Evolutionary conservation across 2,329 filamentous ascomycete genomes (phyloP), one percentile per base, ranked within the genome.

Genomic region (Trichophyton simii): DNA sequence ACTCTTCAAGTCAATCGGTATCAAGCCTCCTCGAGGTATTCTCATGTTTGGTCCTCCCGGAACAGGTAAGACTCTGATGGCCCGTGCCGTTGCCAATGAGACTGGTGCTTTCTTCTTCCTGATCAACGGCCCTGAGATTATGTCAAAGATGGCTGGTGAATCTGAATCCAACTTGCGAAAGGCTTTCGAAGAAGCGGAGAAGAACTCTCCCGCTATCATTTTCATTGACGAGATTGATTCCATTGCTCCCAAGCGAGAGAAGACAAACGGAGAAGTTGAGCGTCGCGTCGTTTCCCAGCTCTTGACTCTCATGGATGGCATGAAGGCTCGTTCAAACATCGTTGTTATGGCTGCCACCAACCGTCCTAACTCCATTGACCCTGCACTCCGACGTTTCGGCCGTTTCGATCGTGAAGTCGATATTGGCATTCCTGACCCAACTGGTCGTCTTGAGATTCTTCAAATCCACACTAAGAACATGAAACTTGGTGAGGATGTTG

Each of bases 381-480:
- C 94, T 66, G 94, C 94, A 63, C 88, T 99, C 62, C 90, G 92
- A 79, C 92, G 94, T 76, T 97, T 96, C 78, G 94, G 94, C 66
- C 94, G 94, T 77, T 97, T 99, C 80, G 94, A 99, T 75, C 94
- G 94, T 75, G 94, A 97, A 77, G 92, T 99, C 66, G 94, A 99
- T 73, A 96, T 99, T 72, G 91, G 92, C 72, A 95, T 97, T 68
- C 94, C 94, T 60, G 94, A 97, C 79, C 94, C 94, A 59, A 97
- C 92, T 70, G 94, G 94, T 66, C 94, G 94, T 83, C 88, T 99
- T 42, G 94, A 99, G 83, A 97, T 99, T 72, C 86, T 99, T 64
- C 90, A 95, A 78, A 99, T 99, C 68, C 94, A 99, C 83, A 99
- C 94, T 77, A 99, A 99, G 87, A 99, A 99, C 84, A 99, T 99